Evolutionary conservation across 352 stramenopile species (phyloP).

Genomic region (Peronospora destructor): DNA sequence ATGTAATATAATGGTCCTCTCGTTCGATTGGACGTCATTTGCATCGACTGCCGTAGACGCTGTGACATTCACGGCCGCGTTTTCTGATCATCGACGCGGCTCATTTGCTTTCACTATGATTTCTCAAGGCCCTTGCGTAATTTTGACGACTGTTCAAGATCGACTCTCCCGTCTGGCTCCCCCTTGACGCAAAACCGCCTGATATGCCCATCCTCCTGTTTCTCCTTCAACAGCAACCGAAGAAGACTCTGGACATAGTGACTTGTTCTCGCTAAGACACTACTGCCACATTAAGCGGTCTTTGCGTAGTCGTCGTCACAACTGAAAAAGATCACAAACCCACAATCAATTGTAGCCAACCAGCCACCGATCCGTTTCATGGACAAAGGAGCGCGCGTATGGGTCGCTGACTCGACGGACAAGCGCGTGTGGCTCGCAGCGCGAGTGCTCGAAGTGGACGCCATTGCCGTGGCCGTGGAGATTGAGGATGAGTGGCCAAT

Average conservation of each 20-base stretch:
- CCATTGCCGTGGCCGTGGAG: constrained; percentile 20
- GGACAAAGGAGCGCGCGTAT: constrained; percentile 67
- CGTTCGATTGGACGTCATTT: too few relatives aligned
- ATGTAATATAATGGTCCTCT: too few relatives aligned
- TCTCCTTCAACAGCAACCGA: too few relatives aligned
- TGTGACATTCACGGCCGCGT: not conserved
- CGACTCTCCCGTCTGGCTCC: too few relatives aligned
- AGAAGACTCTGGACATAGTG: constrained; percentile 5
- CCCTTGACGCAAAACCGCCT: constrained; percentile 15
- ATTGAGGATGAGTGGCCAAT: constrained; percentile 11
- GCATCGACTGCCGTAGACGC: not conserved
- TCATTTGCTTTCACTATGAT: not conserved
- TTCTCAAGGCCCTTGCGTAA: too few relatives aligned
- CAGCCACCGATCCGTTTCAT: constrained; percentile 20
- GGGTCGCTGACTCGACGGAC: constrained; percentile 48
- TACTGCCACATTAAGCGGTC: too few relatives aligned
- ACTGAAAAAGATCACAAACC: too few relatives aligned
- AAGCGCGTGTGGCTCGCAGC: constrained; percentile 58
- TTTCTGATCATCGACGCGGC: too few relatives aligned
- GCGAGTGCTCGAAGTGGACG: constrained; percentile 23
- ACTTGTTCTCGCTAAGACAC: constrained; percentile 19
- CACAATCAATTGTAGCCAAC: too few relatives aligned
- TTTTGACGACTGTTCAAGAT: constrained; percentile 21
- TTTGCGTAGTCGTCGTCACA: too few relatives aligned
- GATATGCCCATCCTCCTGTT: constrained; percentile 19